Percentiles rank a stretch among this genome's conserved stretches.
Evolutionary conservation across 495 filamentous ascomycete species (phyloP).

Genomic region (Trypethelium eluteriae): DNA sequence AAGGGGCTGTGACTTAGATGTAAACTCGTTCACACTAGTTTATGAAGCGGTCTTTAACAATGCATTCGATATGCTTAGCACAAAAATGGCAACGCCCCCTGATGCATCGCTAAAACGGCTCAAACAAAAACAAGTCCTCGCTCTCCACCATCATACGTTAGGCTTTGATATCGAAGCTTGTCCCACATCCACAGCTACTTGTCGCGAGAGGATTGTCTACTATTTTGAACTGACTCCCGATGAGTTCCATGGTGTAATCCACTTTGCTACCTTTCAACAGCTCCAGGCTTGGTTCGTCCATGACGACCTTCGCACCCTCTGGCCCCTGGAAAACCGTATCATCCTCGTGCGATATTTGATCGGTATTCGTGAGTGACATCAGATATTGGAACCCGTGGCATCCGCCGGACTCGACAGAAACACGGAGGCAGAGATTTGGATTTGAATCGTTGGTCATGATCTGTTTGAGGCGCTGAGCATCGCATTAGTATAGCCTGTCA

Average conservation of each 20-base stretch:
- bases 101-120: slow-evolving; percentile 1
- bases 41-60: too few relatives aligned
- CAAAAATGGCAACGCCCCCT: neutral
- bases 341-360: slow-evolving; percentile 57
- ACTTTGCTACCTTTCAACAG: slow-evolving; percentile 86
- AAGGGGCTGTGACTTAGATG: neutral
- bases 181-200: slow-evolving; percentile 95
- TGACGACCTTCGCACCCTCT: slow-evolving; percentile 61
- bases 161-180: slow-evolving; percentile 87
- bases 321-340: slow-evolving; percentile 57
- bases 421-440: slow-evolving; percentile 73
- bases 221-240: slow-evolving; percentile 96
- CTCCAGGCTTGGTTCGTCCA: slow-evolving; percentile 82
- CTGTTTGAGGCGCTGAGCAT: slow-evolving; percentile 55
- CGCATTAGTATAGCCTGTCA: neutral
- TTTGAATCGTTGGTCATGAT: slow-evolving; percentile 67
- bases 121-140: slow-evolving; percentile 13
- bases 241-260: slow-evolving; percentile 93
- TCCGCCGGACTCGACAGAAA: slow-evolving; percentile 84
- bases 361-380: slow-evolving; percentile 67
- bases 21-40: too few relatives aligned
- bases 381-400: slow-evolving; percentile 98
- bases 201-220: slow-evolving; percentile 83
- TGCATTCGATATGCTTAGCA: too few relatives aligned
- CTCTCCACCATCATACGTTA: slow-evolving; percentile 20